Percentiles rank a stretch among this genome's conserved stretches.
phyloP scores from a whole-genome alignment of 257 asterid genomes.

The Primulina eburnea region DNA sequence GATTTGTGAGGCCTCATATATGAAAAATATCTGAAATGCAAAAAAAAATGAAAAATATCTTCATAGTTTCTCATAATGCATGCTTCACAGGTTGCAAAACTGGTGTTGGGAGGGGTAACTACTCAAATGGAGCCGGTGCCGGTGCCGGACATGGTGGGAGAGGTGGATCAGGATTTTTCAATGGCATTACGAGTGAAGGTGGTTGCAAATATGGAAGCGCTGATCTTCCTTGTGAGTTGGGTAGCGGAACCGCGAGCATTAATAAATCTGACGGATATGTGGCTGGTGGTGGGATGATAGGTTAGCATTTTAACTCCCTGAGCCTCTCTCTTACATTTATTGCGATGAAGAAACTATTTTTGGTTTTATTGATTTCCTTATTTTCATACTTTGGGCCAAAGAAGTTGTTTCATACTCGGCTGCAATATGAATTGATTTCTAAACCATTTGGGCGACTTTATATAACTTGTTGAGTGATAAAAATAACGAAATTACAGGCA shows the following conservation, averaged over 20 bases:
- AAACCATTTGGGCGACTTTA: conserved; percentile 10
- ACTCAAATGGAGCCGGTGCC: conserved; percentile 87
- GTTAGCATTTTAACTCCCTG: conserved; percentile 31
- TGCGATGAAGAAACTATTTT: conserved; percentile 3
- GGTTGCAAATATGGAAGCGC: conserved; percentile 83
- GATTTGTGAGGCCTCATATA: conserved; percentile 20
- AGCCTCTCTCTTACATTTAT: conserved; percentile 15
- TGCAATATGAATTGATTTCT: neutral
- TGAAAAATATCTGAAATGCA: conserved; percentile 5
- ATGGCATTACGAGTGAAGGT: conserved; percentile 72
- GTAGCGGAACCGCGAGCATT: conserved; percentile 83
- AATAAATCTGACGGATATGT: conserved; percentile 65
- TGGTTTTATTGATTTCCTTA: neutral
- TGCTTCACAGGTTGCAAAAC: conserved; percentile 71
- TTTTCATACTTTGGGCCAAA: conserved; percentile 16
- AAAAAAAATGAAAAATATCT: conserved; percentile 8
- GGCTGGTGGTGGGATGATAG: conserved; percentile 94
- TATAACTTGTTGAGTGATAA: conserved; percentile 7
- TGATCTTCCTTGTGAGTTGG: conserved; percentile 92
- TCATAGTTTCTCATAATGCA: conserved; percentile 23
- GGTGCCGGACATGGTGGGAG: conserved; percentile 99
- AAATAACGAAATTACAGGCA: conserved; percentile 15
- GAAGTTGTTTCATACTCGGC: conserved; percentile 9
- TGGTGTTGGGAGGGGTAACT: conserved; percentile 92
- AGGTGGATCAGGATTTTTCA: conserved; percentile 87